Percentiles rank a stretch among this genome's conserved stretches.
Evolutionary conservation across 768 basidiomycete genomes (phyloP).

Genomic region (Amanita rubescens): DNA sequence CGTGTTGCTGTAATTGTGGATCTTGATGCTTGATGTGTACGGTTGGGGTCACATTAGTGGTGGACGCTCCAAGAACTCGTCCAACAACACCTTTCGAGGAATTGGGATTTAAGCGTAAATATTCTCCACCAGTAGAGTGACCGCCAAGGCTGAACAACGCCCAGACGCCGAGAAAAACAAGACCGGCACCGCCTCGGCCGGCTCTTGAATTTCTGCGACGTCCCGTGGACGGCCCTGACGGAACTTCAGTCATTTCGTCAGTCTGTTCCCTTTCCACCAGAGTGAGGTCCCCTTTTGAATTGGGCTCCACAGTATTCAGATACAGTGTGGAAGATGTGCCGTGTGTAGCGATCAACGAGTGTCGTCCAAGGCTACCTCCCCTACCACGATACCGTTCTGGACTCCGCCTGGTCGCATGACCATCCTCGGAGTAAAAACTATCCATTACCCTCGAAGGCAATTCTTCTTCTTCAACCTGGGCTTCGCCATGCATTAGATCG

Average conservation of each 20-base stretch:
- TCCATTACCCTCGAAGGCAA: slow-evolving; percentile 54
- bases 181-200: slow-evolving; percentile 62
- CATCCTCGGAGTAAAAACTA: slow-evolving; percentile 72
- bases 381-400: slow-evolving; percentile 41
- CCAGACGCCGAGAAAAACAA: slow-evolving; percentile 79
- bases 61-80: slow-evolving; percentile 5
- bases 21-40: neutral
- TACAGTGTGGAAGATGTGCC: slow-evolving; percentile 20
- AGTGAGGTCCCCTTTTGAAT: slow-evolving; percentile 6
- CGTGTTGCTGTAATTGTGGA: neutral
- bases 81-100: neutral
- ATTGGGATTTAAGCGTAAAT: neutral
- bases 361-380: slow-evolving; percentile 39
- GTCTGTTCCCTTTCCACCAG: slow-evolving; percentile 28
- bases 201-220: slow-evolving; percentile 48
- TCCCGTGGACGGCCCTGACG: slow-evolving; percentile 15
- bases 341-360: slow-evolving; percentile 14
- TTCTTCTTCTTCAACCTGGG: slow-evolving; percentile 38
- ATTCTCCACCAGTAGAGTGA: slow-evolving; percentile 25
- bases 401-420: slow-evolving; percentile 44
- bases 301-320: slow-evolving; percentile 23
- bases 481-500: slow-evolving; percentile 14
- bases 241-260: slow-evolving; percentile 29
- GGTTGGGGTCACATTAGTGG: neutral
- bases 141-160: slow-evolving; percentile 61